Base-by-base conservation (phyloP, 179 eudicot genomes). In the Patellifolia procumbens region DNA sequence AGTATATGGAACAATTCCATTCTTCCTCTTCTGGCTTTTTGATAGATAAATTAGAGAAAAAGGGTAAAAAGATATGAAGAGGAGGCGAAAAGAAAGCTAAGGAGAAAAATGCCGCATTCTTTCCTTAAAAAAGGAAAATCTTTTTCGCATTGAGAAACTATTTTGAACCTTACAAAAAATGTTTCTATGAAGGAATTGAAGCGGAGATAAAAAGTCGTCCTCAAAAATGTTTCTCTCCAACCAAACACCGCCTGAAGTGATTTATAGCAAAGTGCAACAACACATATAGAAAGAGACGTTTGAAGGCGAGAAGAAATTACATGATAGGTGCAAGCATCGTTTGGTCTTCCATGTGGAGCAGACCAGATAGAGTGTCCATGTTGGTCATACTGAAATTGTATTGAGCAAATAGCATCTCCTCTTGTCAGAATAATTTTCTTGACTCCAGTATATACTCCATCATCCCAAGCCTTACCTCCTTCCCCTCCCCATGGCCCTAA, bases 391-490 rank as follows among this genome's bases (percentile, higher is more conserved):
- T 80, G 82, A 35, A 82, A 68, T 60, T 82, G 85, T 17, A 85
- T 65, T 2, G 88, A 82, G 73, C 83, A 77, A 53, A 85, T 85
- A n/a, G 75, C 78, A 52, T 79, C 81, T 42, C 88, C 88, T 80
- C 75, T 59, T 35, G 83, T 80, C 22, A 85, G 42, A 29, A 73
- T 37, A 15, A 85, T 77, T 68, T 80, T 77, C 76, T 60, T 82
- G 42, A 85, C 59, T 16, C 85, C 82, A 31, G 37, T 55, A 49
- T 77, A 71, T 6, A 73, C 64, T 71, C 88, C 88, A 72, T 85
- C 88, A 75, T 85, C 84, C 88, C 88, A 85, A 39, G 76, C 63
- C 64, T 10, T 70, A 52, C 88, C 88, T 53, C 82, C 85, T 59
- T 77, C 78, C 26, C 85, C 85, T 28, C 83, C 86, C 82, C 82